Evolutionary conservation across 805 yeast species (phyloP), one percentile per base, ranked within the genome.

Genomic region (Candida quercuum): DNA sequence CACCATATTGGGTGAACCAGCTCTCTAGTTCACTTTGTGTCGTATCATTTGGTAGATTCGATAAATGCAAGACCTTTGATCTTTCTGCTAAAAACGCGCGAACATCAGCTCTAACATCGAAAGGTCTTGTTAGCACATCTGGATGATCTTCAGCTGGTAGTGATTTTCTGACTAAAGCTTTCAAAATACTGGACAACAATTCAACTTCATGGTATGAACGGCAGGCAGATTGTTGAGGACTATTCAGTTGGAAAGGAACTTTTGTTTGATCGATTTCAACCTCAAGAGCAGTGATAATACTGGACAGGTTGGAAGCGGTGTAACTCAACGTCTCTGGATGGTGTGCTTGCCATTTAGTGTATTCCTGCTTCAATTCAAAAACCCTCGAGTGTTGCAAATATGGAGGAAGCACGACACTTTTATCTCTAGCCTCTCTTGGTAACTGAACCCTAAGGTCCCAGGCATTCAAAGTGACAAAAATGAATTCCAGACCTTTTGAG

Each of bases 1-100:
- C 83, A 3, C 95, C 95, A 56, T 74, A 81, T 55, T 85, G 93
- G 4, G 87, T 78, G 57, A 87, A 88, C 96, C 96, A 89, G 23
- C 82, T 71, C 63, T 88, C 96, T 33, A 88, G 67, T 60, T 89
- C 96, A 36, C 87, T 72, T 60, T 89, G 96, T 1, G 96, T 89
- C 6, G 91, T 85, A 51, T 88, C 96, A 19, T 68, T 67, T 3
- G 96, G 89, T 46, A 89, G 63, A 57, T 86, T 87, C n/a, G 83
- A 71, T 60, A 88, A 64, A 57, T 78, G 86, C 37, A 88, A 58
- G n/a, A 86, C 85, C 51, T 78, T 80, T 3, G 95, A 84, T 39
- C 81, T 69, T 57, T 87, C 96, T 13, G 70, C 62, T 27, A 75
- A 56, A 52, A 88, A 88, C 7, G 76, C 74, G 32, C 72, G 67